Percentiles rank a stretch among this genome's conserved stretches.
Evolutionary conservation across 108 stramenopile genomes (phyloP).

Genomic region (Seminavis robusta): DNA sequence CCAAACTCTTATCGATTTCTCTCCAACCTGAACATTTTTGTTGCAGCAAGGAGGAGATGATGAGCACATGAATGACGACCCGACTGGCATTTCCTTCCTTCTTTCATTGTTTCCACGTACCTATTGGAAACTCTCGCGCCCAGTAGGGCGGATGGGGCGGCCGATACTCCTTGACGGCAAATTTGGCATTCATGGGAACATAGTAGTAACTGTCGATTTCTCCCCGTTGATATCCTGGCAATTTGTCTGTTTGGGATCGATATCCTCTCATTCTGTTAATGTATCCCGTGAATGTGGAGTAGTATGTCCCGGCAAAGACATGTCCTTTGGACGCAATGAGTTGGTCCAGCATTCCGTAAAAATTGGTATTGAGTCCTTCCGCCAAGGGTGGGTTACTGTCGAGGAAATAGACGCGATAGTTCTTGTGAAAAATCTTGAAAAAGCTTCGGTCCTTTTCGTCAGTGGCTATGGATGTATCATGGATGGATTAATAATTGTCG

Average conservation of each 20-base stretch:
- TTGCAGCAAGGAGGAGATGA: no score
- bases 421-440: conserved; percentile 62
- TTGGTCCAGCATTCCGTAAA: conserved; percentile 80
- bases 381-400: conserved; percentile 71
- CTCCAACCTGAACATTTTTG: no score
- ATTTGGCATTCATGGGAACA: no score
- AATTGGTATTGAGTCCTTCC: conserved; percentile 69
- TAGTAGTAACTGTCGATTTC: neutral
- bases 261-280: conserved; percentile 70
- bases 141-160: no score
- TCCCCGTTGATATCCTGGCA: conserved; percentile 7
- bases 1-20: no score
- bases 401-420: conserved; percentile 71
- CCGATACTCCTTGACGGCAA: no score
- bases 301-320: conserved; percentile 61
- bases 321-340: conserved; percentile 61
- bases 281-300: conserved; percentile 72
- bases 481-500: conserved; percentile 60
- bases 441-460: conserved; percentile 75
- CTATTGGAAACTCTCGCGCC: no score
- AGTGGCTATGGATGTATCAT: conserved; percentile 77
- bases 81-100: no score
- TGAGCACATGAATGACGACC: no score
- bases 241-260: conserved; percentile 27
- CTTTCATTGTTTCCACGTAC: no score